Evolutionary conservation across 768 basidiomycete genomes (phyloP), one percentile per base, ranked within the genome.

Genomic region (Tricholoma furcatifolium): DNA sequence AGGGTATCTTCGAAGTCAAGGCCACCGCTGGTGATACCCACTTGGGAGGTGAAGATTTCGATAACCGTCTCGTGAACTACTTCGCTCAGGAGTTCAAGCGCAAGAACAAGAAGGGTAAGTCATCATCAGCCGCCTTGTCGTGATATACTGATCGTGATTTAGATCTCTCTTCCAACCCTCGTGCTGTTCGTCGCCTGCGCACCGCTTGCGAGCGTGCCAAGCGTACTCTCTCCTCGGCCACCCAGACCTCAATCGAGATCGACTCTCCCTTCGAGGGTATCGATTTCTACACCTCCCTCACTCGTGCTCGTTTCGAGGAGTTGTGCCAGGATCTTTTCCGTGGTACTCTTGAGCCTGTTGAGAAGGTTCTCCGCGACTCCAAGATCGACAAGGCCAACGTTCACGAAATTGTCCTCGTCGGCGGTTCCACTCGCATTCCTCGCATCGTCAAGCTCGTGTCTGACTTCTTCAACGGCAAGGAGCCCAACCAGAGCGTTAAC

Each of bases 401-500:
- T 34, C 87, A 98, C 78, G 96, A 98, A 70, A 96, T 98, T 59
- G 96, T 98, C 64, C 81, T 98, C 62, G 96, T 97, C 62, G 95
- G 96, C 70, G 96, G 96, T 57, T 98, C 96, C 44, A 98, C 96
- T 51, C 94, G 94, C 84, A 98, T 98, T 60, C 96, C 96, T 60
- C 91, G 92, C 71, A 89, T 98, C 65, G 87, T 93, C 70, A 95
- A 97, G 75, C 91, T 98, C 68, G 92, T 98, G 52, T 95, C 92
- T 60, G 95, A 98, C 74, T 97, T 91, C 84, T 98, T 98, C 82
- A 92, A 91, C 70, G 95, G 95, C 70, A 94, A 95, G 80, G 94
- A 97, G 78, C 95, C 93, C 65, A 94, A 93, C 82, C 97, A 95
- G 83, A 89, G 88, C 76, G 98, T 98, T 81, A 98, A 98, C 85